phyloP scores from a whole-genome alignment of 1,284 basidiomycete species.

The Puccinia hordei region DNA sequence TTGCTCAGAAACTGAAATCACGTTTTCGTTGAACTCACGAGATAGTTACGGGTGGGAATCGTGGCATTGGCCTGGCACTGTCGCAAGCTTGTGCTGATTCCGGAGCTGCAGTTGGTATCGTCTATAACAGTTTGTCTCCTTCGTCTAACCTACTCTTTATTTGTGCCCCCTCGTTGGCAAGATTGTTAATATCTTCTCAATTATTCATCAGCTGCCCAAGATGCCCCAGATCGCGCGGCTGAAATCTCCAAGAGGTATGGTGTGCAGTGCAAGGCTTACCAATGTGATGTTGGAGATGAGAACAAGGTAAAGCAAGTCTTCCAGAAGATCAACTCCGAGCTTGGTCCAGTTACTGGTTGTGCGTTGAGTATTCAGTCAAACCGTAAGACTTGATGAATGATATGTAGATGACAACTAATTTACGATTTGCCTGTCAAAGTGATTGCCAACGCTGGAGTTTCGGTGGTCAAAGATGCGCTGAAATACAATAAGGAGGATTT shows the following conservation, averaged over 20 bases:
- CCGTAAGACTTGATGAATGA: background rate
- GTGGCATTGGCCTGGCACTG: conserved; percentile 57
- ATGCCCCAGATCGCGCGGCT: conserved; percentile 51
- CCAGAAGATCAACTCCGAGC: conserved; percentile 53
- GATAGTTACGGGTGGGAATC: conserved; percentile 48
- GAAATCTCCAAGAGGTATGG: conserved; percentile 57
- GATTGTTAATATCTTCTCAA: background rate
- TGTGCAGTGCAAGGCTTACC: conserved; percentile 59
- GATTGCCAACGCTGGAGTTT: conserved; percentile 54
- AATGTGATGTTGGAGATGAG: conserved; percentile 59
- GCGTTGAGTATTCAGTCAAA: background rate
- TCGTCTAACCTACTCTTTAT: background rate
- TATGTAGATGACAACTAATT: background rate
- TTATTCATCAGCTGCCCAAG: conserved; percentile 1
- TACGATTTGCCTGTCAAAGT: conserved; percentile 33
- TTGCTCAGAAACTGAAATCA: conserved; percentile 1
- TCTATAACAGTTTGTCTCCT: conserved; percentile 34
- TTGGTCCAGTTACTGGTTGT: conserved; percentile 42
- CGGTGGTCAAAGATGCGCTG: conserved; percentile 40
- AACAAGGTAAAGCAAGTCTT: conserved; percentile 53
- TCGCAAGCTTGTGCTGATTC: conserved; percentile 57
- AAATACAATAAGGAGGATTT: conserved; percentile 41
- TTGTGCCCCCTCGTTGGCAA: background rate
- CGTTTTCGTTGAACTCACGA: background rate
- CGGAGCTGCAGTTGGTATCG: conserved; percentile 58